phyloP scores from a whole-genome alignment of 2,329 filamentous ascomycete species.

The Torrubiellomyces zombiae region DNA sequence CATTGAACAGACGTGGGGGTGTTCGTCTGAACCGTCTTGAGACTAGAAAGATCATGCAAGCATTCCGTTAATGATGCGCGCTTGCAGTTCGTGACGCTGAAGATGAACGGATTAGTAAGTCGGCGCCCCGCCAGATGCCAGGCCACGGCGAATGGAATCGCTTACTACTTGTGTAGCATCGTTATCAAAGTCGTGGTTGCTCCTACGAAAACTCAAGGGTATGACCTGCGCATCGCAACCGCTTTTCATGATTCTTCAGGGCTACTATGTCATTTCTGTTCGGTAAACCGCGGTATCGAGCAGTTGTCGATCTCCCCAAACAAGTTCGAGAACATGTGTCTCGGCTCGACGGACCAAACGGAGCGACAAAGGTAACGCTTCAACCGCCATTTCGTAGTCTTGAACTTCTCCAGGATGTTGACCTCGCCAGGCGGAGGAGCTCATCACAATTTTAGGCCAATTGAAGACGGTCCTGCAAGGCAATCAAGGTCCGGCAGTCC shows the following conservation, averaged over 20 bases:
- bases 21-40: too few species aligned
- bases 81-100: too few species aligned
- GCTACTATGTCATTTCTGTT: conserved; percentile 37
- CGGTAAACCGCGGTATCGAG: conserved; percentile 32
- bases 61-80: too few species aligned
- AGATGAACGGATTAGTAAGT: too few species aligned
- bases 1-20: too few species aligned
- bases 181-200: too few species aligned
- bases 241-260: not conserved
- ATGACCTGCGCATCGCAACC: too few species aligned
- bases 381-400: not conserved
- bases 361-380: conserved; percentile 26
- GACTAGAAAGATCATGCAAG: too few species aligned
- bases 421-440: conserved; percentile 56
- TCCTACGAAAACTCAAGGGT: too few species aligned
- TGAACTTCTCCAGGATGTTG: conserved; percentile 6
- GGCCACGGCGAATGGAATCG: too few species aligned
- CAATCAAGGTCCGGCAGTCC: conserved; percentile 54
- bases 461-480: conserved; percentile 92
- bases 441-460: conserved; percentile 68
- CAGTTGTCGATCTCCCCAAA: conserved; percentile 35
- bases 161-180: too few species aligned
- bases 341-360: conserved; percentile 32
- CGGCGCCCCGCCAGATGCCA: too few species aligned
- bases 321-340: conserved; percentile 38